Conservation (phyloP, 352 stramenopile species). For the Phytophthora quininea region DNA sequence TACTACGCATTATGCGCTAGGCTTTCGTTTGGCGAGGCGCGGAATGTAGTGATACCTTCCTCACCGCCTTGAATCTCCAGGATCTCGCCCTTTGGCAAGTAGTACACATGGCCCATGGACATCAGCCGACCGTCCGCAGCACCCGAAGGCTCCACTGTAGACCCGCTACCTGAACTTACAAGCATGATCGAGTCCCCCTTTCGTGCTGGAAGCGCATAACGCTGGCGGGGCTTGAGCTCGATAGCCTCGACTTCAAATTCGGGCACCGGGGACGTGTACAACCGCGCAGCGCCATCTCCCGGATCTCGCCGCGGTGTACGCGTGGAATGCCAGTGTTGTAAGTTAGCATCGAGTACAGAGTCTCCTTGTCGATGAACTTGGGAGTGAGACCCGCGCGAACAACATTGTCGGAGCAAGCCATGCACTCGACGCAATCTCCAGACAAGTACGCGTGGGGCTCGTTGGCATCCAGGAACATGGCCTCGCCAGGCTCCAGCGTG, state of each 20-base stretch:
- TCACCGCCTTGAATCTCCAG: conserved; percentile 44
- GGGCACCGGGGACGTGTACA: conserved; percentile 90
- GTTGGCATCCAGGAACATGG: conserved; percentile 98
- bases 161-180: conserved; percentile 45
- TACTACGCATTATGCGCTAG: conserved; percentile 27
- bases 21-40: conserved; percentile 62
- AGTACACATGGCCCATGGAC: conserved; percentile 58
- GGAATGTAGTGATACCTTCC: conserved; percentile 47
- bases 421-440: conserved; percentile 97
- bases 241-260: conserved; percentile 92
- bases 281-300: conserved; percentile 57
- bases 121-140: conserved; percentile 24
- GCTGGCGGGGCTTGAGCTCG: conserved; percentile 40
- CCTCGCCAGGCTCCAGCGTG: conserved; percentile 93
- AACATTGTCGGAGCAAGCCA: conserved; percentile 99
- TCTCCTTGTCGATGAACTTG: conserved; percentile 99
- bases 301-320: conserved; percentile 34
- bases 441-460: conserved; percentile 99
- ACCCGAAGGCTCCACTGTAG: conserved; percentile 30
- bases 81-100: conserved; percentile 51
- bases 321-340: conserved; percentile 75
- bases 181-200: conserved; percentile 66
- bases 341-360: conserved; percentile 97
- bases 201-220: conserved; percentile 41
- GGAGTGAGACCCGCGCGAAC: conserved; percentile 98